Base-by-base conservation (phyloP, 2,329 filamentous ascomycete species). In the Colletotrichum lupini region DNA sequence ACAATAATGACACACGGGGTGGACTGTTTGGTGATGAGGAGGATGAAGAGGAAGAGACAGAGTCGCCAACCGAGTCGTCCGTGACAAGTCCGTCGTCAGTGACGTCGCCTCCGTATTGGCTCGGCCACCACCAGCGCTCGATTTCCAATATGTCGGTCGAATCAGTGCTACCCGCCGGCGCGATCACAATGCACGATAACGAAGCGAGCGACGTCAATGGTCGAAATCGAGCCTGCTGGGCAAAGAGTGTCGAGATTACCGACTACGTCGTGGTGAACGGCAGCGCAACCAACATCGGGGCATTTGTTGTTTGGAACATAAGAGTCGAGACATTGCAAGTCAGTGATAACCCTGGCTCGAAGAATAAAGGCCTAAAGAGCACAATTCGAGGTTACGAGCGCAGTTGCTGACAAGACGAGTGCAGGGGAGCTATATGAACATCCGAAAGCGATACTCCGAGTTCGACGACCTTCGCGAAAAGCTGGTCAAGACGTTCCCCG, bases 221-320 rank as follows among this genome's bases (percentile, higher is more conserved):
- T 63, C 82, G 86, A 72, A 89, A 89, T 79, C 86, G 84, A 73
- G 89, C 89, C 14, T 92, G 90, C 81, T 92, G 91, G 91, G 91
- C 91, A 35, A 88, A 86, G 81, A 91, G 89, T 79, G 91, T 92
- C 67, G 85, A 89, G 76, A 86, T 92, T 55, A 84, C 86, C 49
- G 88, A 90, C 78, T 83, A 89, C 79, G 88, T 88, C 12, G 77
- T 90, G 24, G 87, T 92, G 58, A 89, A 90, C 72, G 86, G 88
- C 63, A 87, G 87, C 75, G 81, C 87, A 46, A 89, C 87, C 16
- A 89, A 87, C 76, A 87, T 91, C 32, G 96, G 96, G n/a, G 94
- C 95, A 2, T 99, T 98, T 84, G 94, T 98, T 1, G 95, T 98
- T 8, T 99, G 94, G 94, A 97, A 95, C 80, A 95, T 97, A 78